A percentile compares a stretch with the other conserved stretches of the same genome.
Conservation (phyloP, 768 basidiomycete species). For the Glaciozyma antarctica region DNA sequence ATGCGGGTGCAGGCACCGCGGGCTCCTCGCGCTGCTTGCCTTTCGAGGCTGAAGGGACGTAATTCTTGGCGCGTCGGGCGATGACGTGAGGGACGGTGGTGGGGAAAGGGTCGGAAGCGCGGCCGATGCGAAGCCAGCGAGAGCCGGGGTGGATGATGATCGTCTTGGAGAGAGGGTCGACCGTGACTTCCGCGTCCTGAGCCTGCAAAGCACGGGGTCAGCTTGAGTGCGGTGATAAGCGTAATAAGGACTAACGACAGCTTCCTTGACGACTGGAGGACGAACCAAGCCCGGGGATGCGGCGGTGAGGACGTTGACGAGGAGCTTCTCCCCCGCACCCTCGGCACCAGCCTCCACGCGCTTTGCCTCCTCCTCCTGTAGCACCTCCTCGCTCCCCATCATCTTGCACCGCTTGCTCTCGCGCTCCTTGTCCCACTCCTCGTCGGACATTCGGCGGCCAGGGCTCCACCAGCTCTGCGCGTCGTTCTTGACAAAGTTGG, state of each 20-base stretch:
- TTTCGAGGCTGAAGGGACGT: neutral
- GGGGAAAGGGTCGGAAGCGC: constrained; percentile 30
- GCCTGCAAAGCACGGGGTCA: neutral
- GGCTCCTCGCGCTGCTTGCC: neutral
- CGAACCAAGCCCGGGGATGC: neutral
- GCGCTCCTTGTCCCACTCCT: constrained; percentile 15
- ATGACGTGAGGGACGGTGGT: constrained; percentile 33
- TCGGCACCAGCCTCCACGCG: neutral
- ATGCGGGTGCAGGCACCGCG: neutral
- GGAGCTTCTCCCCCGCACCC: neutral
- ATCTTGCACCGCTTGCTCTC: constrained; percentile 24
- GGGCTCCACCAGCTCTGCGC: constrained; percentile 18
- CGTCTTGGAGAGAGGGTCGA: constrained; percentile 26
- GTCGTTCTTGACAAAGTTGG: constrained; percentile 25
- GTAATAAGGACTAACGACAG: neutral
- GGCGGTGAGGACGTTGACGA: constrained; percentile 10
- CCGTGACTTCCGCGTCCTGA: neutral
- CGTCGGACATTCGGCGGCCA: constrained; percentile 3
- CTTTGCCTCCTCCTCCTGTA: neutral
- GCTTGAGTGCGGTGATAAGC: no score
- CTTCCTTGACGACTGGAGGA: neutral
- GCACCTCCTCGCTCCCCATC: constrained; percentile 22
- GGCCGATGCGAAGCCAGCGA: constrained; percentile 34
- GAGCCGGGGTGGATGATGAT: constrained; percentile 37
- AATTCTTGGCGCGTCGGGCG: constrained; percentile 14